A percentile compares a stretch with the other conserved stretches of the same genome.
phyloP scores from a whole-genome alignment of 108 stramenopile species.

The Pseudonitzschia multistriata region DNA sequence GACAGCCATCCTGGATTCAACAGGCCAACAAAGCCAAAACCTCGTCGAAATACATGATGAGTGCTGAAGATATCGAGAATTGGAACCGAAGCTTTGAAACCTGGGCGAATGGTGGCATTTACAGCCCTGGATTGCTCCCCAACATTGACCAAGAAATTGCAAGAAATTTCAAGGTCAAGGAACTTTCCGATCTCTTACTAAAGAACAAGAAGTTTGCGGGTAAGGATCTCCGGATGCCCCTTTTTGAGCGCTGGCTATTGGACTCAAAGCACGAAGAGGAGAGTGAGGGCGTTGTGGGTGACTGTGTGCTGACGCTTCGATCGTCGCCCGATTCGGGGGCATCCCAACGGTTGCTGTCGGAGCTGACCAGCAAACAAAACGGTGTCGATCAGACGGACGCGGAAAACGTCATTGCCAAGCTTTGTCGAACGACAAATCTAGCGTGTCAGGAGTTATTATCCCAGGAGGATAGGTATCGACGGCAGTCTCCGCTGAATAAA shows the following conservation, averaged over 20 bases:
- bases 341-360: slow-evolving; percentile 36
- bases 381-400: slow-evolving; percentile 19
- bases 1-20: not conserved
- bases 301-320: slow-evolving; percentile 44
- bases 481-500: slow-evolving; percentile 39
- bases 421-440: slow-evolving; percentile 34
- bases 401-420: slow-evolving; percentile 34
- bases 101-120: slow-evolving; percentile 29
- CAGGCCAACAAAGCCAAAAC: slow-evolving; percentile 9
- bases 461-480: slow-evolving; percentile 17
- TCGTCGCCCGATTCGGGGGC: slow-evolving; percentile 20
- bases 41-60: slow-evolving; percentile 4
- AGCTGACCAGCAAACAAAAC: slow-evolving; percentile 18
- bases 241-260: slow-evolving; percentile 76
- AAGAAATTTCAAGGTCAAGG: slow-evolving; percentile 54
- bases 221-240: slow-evolving; percentile 59
- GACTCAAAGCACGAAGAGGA: slow-evolving; percentile 68
- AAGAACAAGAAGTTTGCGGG: slow-evolving; percentile 24
- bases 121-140: slow-evolving; percentile 46
- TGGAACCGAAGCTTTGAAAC: slow-evolving; percentile 30
- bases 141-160: slow-evolving; percentile 63
- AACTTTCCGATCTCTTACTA: slow-evolving; percentile 56
- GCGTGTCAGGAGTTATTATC: slow-evolving; percentile 30
- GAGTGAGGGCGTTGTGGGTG: slow-evolving; percentile 30
- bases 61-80: slow-evolving; percentile 18